Percentiles rank a stretch among this genome's conserved stretches.
Evolutionary conservation across 345 rosid genomes (phyloP).

Genomic region (Sisymbrium irio): DNA sequence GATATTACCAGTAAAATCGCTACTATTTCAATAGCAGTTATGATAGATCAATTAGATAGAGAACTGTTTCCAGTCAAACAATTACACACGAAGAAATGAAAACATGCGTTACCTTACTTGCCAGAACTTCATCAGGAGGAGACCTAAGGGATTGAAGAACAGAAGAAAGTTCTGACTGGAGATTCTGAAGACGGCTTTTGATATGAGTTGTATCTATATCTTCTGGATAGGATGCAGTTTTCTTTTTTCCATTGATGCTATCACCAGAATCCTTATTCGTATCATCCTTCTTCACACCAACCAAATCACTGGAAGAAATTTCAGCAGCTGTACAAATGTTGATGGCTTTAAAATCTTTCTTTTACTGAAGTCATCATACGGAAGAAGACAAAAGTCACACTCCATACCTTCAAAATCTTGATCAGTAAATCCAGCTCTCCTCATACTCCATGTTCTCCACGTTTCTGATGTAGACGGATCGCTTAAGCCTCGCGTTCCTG

Average conservation of each 20-base stretch:
- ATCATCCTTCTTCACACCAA: constrained; percentile 22
- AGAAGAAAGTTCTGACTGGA: constrained; percentile 76
- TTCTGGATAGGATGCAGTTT: constrained; percentile 28
- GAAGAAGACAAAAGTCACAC: constrained; percentile 2
- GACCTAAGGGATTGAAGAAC: constrained; percentile 65
- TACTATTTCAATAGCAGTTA: not conserved
- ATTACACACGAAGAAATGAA: not conserved
- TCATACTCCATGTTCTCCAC: constrained; percentile 80
- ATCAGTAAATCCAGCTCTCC: constrained; percentile 55
- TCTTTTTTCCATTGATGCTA: constrained; percentile 35
- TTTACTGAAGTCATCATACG: not conserved
- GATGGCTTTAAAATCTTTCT: not conserved
- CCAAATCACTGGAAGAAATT: constrained; percentile 24
- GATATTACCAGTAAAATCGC: constrained; percentile 7
- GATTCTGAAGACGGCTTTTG: constrained; percentile 56
- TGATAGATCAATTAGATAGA: not conserved
- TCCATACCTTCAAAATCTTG: constrained; percentile 71
- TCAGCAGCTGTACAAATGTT: constrained; percentile 56
- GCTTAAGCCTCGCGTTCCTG: constrained; percentile 33
- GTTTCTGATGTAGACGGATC: constrained; percentile 43
- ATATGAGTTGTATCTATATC: constrained; percentile 42
- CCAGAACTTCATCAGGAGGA: constrained; percentile 37
- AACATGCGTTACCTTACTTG: constrained; percentile 41
- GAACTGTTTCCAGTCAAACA: not conserved
- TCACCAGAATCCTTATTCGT: constrained; percentile 31